A percentile compares a stretch with the other conserved stretches of the same genome.
These are phyloP conservation scores for Botrytis fabae DNA, from an alignment of 2,329 filamentous ascomycete species.

Conservation along the genomic window DNA sequence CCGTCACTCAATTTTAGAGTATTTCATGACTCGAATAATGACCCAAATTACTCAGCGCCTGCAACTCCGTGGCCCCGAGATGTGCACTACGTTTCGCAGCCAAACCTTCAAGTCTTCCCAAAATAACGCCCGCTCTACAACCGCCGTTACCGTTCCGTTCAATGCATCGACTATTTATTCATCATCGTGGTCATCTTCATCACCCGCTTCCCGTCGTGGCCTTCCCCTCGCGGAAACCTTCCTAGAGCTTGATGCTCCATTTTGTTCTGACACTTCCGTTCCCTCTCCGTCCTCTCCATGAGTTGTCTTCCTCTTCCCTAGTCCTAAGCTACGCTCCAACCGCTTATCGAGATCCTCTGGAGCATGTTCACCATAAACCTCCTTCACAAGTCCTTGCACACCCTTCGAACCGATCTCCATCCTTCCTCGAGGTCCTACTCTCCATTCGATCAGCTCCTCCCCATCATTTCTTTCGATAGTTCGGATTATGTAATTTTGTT, in stretches of 20 bases:
- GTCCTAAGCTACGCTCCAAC: slow-evolving; percentile 61
- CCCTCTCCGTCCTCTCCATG: slow-evolving; percentile 29
- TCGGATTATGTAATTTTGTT: slow-evolving; percentile 80
- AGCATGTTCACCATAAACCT: slow-evolving; percentile 55
- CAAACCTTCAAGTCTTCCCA: background rate
- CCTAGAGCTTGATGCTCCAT: slow-evolving; percentile 24
- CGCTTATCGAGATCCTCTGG: slow-evolving; percentile 58
- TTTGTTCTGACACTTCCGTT: slow-evolving; percentile 29
- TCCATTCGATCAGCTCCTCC: slow-evolving; percentile 77
- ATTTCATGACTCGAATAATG: background rate
- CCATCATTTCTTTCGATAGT: slow-evolving; percentile 68
- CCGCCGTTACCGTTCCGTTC: background rate
- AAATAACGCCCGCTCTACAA: background rate
- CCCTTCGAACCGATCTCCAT: slow-evolving; percentile 79
- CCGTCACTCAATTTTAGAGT: background rate
- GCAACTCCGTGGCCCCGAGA: background rate
- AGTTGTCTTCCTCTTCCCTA: slow-evolving; percentile 40
- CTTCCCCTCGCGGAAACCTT: background rate
- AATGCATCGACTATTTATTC: background rate
- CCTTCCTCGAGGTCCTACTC: slow-evolving; percentile 81
- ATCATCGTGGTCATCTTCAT: slow-evolving; percentile 14
- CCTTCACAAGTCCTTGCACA: slow-evolving; percentile 67
- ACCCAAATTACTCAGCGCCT: background rate
- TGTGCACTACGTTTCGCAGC: slow-evolving; percentile 5
- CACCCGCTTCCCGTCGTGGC: background rate